Evolutionary conservation across 306 rosid genomes (phyloP).

Genomic region (Bauhinia variegata): DNA sequence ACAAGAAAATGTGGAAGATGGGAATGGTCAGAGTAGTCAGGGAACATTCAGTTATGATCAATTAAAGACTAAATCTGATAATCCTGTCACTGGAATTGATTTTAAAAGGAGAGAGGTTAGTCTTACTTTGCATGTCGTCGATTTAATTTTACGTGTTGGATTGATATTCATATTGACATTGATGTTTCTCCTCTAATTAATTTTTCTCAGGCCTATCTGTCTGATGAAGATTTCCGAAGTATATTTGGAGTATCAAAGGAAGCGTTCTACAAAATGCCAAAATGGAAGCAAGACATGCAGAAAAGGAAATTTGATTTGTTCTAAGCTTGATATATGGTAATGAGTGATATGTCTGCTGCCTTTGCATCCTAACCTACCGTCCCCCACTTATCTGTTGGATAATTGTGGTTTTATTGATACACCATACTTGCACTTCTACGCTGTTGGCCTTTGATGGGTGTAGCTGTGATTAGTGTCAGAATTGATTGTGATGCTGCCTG

Average conservation of each 20-base stretch:
- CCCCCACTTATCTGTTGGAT: conserved; percentile 47
- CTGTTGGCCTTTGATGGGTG: conserved; percentile 56
- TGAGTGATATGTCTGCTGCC: conserved; percentile 38
- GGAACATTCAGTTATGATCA: conserved; percentile 74
- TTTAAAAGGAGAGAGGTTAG: conserved; percentile 90
- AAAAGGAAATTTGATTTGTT: conserved; percentile 87
- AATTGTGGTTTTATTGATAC: conserved; percentile 58
- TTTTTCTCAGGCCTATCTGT: conserved; percentile 74
- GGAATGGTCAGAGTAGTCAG: conserved; percentile 48
- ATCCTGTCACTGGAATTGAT: conserved; percentile 83
- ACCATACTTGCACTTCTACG: conserved; percentile 53
- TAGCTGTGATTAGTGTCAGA: conserved; percentile 55
- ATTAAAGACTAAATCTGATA: conserved; percentile 80
- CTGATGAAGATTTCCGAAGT: conserved; percentile 74
- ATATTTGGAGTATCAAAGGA: conserved; percentile 77
- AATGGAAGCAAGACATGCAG: conserved; percentile 99
- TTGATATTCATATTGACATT: conserved; percentile 27
- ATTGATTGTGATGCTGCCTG: conserved; percentile 71
- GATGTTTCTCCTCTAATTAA: conserved; percentile 32
- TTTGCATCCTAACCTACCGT: conserved; percentile 44
- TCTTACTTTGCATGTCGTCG: conserved; percentile 23
- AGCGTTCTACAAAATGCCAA: conserved; percentile 81
- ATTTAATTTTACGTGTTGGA: conserved; percentile 10
- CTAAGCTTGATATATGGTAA: conserved; percentile 41
- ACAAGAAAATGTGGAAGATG: conserved; percentile 55